A percentile compares a stretch with the other conserved stretches of the same genome.
phyloP scores from a whole-genome alignment of 1,284 basidiomycete species.

The Phlebopus sp. region DNA sequence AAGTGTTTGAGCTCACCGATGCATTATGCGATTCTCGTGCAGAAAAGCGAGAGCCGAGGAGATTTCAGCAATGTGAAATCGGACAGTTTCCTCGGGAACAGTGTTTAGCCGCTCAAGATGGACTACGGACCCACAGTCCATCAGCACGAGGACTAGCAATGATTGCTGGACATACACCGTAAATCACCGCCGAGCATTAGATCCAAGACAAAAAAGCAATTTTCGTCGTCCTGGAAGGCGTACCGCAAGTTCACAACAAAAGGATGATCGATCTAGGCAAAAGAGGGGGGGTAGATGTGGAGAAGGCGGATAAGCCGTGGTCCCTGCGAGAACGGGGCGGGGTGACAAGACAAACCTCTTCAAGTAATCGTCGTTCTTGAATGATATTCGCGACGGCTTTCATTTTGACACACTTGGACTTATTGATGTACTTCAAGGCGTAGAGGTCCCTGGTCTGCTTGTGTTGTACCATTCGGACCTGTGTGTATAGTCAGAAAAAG shows the following conservation, averaged over 20 bases:
- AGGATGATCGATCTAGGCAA: constrained; percentile 84
- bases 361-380: constrained; percentile 87
- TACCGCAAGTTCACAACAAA: constrained; percentile 97
- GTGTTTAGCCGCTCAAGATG: constrained; percentile 88
- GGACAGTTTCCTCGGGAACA: constrained; percentile 81
- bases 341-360: constrained; percentile 61
- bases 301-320: constrained; percentile 14
- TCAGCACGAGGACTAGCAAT: constrained; percentile 28
- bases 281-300: constrained; percentile 13
- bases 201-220: constrained; percentile 98
- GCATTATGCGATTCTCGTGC: constrained; percentile 91
- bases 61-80: constrained; percentile 90
- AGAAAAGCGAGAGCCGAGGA: constrained; percentile 89
- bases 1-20: constrained; percentile 63
- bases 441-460: constrained; percentile 95
- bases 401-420: constrained; percentile 96
- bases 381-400: constrained; percentile 96
- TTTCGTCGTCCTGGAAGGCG: constrained; percentile 99
- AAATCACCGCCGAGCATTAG: constrained; percentile 98
- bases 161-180: constrained; percentile 64
- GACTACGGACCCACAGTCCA: constrained; percentile 49
- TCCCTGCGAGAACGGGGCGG: constrained; percentile 20
- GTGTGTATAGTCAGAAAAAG: constrained; percentile 4
- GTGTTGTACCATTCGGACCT: constrained; percentile 98
- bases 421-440: constrained; percentile 99